A percentile compares a stretch with the other conserved stretches of the same genome.
Conservation (phyloP, 768 basidiomycete genomes). For the Obba rivulosa region DNA sequence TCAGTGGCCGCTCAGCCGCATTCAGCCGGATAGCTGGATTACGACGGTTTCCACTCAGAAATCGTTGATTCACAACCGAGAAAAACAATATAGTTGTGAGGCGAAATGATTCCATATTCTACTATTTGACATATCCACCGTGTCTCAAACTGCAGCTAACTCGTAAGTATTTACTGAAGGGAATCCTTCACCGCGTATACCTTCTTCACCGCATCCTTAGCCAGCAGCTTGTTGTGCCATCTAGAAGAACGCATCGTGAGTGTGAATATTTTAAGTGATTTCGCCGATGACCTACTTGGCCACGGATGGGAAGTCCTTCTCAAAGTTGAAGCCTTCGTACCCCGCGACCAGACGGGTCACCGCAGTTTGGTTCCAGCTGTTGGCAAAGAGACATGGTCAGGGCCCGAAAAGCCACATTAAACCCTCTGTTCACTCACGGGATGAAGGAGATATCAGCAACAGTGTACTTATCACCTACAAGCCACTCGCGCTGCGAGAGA, state of each 20-base stretch:
- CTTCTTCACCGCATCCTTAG: slow-evolving; percentile 10
- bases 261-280: background rate
- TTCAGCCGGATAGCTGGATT: too few relatives aligned
- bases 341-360: background rate
- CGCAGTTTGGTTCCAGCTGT: background rate
- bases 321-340: background rate
- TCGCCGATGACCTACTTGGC: slow-evolving; percentile 5
- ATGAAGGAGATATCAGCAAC: slow-evolving; percentile 3
- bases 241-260: slow-evolving; percentile 1
- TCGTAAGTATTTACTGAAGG: too few relatives aligned
- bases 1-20: too few relatives aligned
- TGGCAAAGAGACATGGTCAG: background rate
- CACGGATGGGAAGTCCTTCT: slow-evolving; percentile 1
- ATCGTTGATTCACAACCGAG: too few relatives aligned
- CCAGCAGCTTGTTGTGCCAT: slow-evolving; percentile 18
- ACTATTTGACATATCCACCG: too few relatives aligned
- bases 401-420: background rate
- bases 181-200: background rate
- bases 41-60: too few relatives aligned
- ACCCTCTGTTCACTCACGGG: background rate
- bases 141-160: too few relatives aligned
- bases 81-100: too few relatives aligned
- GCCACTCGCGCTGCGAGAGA: slow-evolving; percentile 11
- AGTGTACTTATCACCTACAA: slow-evolving; percentile 7
- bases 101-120: too few relatives aligned